Evolutionary conservation across 371 early-diverging fungal species (phyloP), one percentile per base, ranked within the genome.

Genomic region (Batkoa obscura): DNA sequence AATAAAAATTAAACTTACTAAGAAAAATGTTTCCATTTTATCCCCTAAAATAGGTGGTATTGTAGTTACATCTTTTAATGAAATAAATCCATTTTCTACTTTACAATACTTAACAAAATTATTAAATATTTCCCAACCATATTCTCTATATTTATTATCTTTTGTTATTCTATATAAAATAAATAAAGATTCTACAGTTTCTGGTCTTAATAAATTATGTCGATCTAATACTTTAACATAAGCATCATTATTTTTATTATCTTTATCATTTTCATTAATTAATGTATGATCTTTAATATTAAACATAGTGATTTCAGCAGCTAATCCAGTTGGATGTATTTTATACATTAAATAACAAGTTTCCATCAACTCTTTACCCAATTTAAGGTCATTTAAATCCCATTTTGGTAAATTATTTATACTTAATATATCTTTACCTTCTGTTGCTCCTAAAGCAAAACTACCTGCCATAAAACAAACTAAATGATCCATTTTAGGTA

Each of bases 391-490:
- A 56, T 35, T 6, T 45, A 35, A 51, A 39, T n/a, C 47, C 47
- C 47, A 47, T 8, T n/a, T 4, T 5, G 47, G 31, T 13, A 47
- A 5, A n/a, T n/a, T n/a, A n/a, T n/a, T n/a, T n/a, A n/a, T n/a
- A 34, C 56, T 59, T 57, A 34, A 50, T 10, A 72, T 36, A 45
- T 62, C 57, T 38, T 63, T 68, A 43, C 81, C 88, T 51, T 67
- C 71, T 3, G 80, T 86, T 17, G 81, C 86, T 52, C 70, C 84
- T 1, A 92, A 65, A 0, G 90, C 88, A 54, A 92, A 66, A 35
- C 77, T 79, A 1, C 90, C 93, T 8, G 87, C 89, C 35, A 86
- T 68, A 67, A 92, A 95, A 66, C 94, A 95, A 2, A 88, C 88
- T 31, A 91, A 74, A 64, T 94, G 94, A 57, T 91, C 91, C 90